phyloP scores from a whole-genome alignment of 768 basidiomycete genomes.

The Tylopilus rubrobrunneus region DNA sequence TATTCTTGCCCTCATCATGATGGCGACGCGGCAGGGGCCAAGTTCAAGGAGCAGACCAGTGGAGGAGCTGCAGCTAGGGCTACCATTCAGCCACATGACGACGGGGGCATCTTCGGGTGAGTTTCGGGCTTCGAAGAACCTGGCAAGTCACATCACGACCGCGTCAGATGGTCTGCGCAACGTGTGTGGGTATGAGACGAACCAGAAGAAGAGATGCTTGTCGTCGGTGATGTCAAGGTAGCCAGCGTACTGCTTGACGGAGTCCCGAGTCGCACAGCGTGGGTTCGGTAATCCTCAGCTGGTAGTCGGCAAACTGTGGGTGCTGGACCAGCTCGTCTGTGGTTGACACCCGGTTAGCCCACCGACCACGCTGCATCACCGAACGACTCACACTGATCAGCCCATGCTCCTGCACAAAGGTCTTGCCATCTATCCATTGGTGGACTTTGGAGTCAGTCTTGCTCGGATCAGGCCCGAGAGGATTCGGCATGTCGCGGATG shows the following conservation, averaged over 20 bases:
- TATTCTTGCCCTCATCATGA: constrained; percentile 69
- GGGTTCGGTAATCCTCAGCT: constrained; percentile 62
- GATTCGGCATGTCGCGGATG: constrained; percentile 29
- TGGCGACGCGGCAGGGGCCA: constrained; percentile 76
- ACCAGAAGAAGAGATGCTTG: constrained; percentile 90
- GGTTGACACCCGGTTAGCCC: constrained; percentile 2
- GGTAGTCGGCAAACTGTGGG: constrained; percentile 46
- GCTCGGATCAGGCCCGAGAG: constrained; percentile 39
- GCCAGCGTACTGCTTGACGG: constrained; percentile 69
- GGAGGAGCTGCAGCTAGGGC: constrained; percentile 67
- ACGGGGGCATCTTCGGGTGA: constrained; percentile 77
- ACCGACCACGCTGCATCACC: neutral
- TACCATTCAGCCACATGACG: constrained; percentile 88
- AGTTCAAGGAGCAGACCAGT: constrained; percentile 90
- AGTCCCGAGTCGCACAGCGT: constrained; percentile 63
- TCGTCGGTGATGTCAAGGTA: constrained; percentile 79
- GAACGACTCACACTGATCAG: constrained; percentile 56
- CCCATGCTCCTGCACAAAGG: constrained; percentile 69
- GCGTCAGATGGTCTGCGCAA: neutral
- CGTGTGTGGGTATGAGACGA: constrained; percentile 14
- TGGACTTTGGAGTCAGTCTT: constrained; percentile 48
- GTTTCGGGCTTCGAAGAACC: constrained; percentile 86
- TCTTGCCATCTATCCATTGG: constrained; percentile 61
- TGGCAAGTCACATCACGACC: constrained; percentile 24
- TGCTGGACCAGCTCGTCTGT: constrained; percentile 62